Evolutionary conservation across 1,284 basidiomycete species (phyloP).

Genomic region (Microbotryomycetes sp.): DNA sequence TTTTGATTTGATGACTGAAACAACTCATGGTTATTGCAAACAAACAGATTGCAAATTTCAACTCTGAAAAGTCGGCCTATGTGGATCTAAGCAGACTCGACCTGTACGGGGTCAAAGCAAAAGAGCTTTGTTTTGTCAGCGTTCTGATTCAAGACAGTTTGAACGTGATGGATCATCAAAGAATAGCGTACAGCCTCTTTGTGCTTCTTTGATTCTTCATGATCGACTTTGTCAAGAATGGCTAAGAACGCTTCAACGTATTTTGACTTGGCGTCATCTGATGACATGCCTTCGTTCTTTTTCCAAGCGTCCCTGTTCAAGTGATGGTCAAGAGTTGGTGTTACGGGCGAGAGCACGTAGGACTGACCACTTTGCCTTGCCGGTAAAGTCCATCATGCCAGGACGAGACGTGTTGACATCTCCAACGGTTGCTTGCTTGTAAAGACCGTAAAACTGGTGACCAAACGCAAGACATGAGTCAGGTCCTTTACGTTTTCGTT

Average conservation of each 20-base stretch:
- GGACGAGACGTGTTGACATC: conserved; percentile 60
- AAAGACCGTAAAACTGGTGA: conserved; percentile 79
- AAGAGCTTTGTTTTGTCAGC: too few species aligned
- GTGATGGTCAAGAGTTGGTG: not conserved
- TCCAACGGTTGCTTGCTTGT: conserved; percentile 83
- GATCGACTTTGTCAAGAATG: conserved; percentile 32
- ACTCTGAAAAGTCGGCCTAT: too few species aligned
- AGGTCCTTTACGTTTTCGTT: too few species aligned
- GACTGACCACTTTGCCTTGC: conserved; percentile 72
- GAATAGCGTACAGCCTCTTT: conserved; percentile 32
- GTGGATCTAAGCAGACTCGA: not conserved
- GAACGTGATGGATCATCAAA: too few species aligned
- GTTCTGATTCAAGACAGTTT: too few species aligned
- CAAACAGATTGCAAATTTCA: too few species aligned
- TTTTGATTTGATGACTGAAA: not conserved
- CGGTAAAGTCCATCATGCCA: conserved; percentile 69
- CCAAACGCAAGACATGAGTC: not conserved
- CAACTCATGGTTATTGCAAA: too few species aligned
- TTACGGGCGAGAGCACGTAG: not conserved
- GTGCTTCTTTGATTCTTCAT: conserved; percentile 25
- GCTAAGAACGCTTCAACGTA: conserved; percentile 63
- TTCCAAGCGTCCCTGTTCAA: conserved; percentile 73
- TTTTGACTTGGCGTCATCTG: conserved; percentile 62
- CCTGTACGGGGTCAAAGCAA: not conserved
- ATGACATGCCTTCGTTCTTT: conserved; percentile 59